Percentiles rank a stretch among this genome's conserved stretches.
Evolutionary conservation across 2,329 filamentous ascomycete species (phyloP).

Genomic region (Pseudofabraea citricarpa): DNA sequence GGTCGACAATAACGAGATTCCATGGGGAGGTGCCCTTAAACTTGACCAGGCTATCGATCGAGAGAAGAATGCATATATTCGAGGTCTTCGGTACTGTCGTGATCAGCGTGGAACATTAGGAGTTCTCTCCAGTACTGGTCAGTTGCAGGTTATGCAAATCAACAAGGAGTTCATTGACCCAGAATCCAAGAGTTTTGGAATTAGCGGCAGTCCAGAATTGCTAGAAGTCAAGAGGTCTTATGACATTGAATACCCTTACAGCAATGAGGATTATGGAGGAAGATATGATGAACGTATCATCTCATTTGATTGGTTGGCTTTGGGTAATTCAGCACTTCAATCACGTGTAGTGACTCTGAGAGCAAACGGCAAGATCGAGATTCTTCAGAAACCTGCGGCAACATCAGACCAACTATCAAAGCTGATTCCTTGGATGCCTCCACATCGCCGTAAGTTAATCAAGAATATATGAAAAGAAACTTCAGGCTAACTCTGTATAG

Average conservation of each 20-base stretch:
- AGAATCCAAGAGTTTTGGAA: conserved; percentile 36
- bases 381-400: conserved; percentile 55
- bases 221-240: conserved; percentile 55
- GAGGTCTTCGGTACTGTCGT: conserved; percentile 58
- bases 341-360: conserved; percentile 56
- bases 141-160: conserved; percentile 57
- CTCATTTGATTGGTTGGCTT: conserved; percentile 63
- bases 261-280: conserved; percentile 41
- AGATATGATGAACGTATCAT: conserved; percentile 51
- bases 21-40: conserved; percentile 57
- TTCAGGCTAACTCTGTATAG: conserved; percentile 32
- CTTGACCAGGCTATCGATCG: conserved; percentile 51
- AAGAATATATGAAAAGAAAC: neutral
- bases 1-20: conserved; percentile 54
- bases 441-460: conserved; percentile 40
- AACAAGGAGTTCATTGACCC: conserved; percentile 46
- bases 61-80: conserved; percentile 53
- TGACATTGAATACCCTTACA: conserved; percentile 56
- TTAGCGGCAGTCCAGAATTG: conserved; percentile 51
- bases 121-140: conserved; percentile 57
- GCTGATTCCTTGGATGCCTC: conserved; percentile 55
- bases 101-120: conserved; percentile 57
- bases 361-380: conserved; percentile 56
- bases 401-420: conserved; percentile 55
- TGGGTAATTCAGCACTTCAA: conserved; percentile 48